A percentile compares a stretch with the other conserved stretches of the same genome.
Conservation (phyloP, 495 filamentous ascomycete species). For the Neurospora sp. region DNA sequence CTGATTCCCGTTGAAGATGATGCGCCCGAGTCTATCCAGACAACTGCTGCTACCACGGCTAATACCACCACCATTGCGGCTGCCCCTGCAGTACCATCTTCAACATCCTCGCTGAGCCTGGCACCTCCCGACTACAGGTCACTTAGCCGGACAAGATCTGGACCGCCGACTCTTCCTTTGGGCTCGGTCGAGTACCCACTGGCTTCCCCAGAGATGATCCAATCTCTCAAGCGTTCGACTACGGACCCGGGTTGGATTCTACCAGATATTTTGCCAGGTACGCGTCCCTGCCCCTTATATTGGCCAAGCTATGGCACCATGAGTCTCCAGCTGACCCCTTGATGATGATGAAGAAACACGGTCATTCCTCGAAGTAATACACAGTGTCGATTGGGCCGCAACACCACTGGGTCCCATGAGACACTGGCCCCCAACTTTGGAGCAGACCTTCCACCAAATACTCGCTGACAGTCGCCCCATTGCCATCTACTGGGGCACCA, state of each 20-base stretch:
- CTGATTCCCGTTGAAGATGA: slow-evolving; percentile 10
- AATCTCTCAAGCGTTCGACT: slow-evolving; percentile 11
- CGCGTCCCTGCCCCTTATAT: neutral
- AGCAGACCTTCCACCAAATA: slow-evolving; percentile 50
- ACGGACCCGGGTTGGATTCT: slow-evolving; percentile 23
- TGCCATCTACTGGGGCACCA: slow-evolving; percentile 38
- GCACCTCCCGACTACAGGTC: slow-evolving; percentile 1
- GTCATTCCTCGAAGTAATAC: slow-evolving; percentile 23
- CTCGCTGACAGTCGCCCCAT: slow-evolving; percentile 57
- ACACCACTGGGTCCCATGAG: slow-evolving; percentile 54
- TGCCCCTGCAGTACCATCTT: neutral
- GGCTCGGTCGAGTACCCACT: slow-evolving; percentile 1
- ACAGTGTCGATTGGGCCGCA: slow-evolving; percentile 41
- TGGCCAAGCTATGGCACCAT: neutral
- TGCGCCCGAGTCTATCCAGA: neutral
- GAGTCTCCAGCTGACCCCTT: neutral
- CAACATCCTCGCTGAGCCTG: neutral
- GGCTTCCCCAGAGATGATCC: slow-evolving; percentile 10
- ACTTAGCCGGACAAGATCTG: slow-evolving; percentile 7
- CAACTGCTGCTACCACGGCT: neutral
- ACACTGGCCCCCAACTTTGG: slow-evolving; percentile 43
- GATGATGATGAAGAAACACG: slow-evolving; percentile 15
- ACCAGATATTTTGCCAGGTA: slow-evolving; percentile 22
- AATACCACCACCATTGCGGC: neutral
- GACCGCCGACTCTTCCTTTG: neutral